Conservation (phyloP, 768 basidiomycete genomes). For the Podaxis sp. region DNA sequence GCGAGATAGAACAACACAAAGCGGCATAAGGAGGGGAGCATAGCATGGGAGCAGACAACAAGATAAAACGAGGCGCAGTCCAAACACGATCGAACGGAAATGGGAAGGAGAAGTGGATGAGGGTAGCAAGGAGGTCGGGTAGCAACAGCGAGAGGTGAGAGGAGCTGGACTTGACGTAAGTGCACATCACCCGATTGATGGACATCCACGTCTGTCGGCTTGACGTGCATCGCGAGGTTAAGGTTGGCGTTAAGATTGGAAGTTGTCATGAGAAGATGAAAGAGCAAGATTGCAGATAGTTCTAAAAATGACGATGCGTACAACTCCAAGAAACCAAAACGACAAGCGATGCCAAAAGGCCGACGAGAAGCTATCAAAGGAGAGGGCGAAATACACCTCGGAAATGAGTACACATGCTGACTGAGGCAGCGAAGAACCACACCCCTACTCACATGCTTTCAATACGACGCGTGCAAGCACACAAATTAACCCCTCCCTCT, state of each 20-base stretch:
- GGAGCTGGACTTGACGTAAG: neutral
- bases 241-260: neutral
- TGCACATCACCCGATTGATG: neutral
- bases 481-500: neutral
- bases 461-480: neutral
- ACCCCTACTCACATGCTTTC: conserved; percentile 1
- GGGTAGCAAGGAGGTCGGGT: neutral
- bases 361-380: neutral
- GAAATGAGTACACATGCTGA: neutral
- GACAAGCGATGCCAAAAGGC: neutral
- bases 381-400: neutral
- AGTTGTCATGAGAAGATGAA: neutral
- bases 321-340: neutral
- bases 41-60: neutral
- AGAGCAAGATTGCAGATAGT: neutral
- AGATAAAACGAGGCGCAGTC: neutral
- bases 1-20: neutral
- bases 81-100: neutral
- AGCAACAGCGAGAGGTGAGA: neutral
- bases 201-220: neutral
- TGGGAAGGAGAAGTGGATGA: conserved; percentile 12
- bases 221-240: neutral
- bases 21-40: conserved; percentile 23
- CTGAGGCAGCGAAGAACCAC: neutral
- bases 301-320: neutral